Evolutionary conservation across 176 grass and related monocot genomes (phyloP).

Genomic region (Saccharum spontaneum): DNA sequence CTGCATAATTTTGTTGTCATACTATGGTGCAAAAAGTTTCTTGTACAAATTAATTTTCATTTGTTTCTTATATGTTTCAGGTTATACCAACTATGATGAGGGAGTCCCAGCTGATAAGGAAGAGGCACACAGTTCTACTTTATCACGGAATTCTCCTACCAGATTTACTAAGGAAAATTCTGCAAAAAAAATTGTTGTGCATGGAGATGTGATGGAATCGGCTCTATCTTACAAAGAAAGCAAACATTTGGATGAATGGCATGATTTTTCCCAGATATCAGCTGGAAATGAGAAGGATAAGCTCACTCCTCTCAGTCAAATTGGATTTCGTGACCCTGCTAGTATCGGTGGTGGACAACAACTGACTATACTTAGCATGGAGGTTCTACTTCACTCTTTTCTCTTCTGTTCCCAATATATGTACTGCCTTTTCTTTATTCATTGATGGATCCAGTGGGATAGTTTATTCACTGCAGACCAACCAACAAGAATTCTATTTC

Average conservation of each 20-base stretch:
- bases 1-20: conserved; percentile 5
- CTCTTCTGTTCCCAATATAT: neutral
- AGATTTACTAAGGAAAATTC: conserved; percentile 38
- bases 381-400: conserved; percentile 51
- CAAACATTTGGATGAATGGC: conserved; percentile 28
- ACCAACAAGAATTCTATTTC: conserved; percentile 9
- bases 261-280: conserved; percentile 91
- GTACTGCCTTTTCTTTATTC: conserved; percentile 9
- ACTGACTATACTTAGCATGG: conserved; percentile 79
- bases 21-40: conserved; percentile 22
- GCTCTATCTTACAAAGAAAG: conserved; percentile 33
- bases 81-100: conserved; percentile 12
- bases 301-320: conserved; percentile 89
- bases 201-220: conserved; percentile 31
- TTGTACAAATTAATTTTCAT: neutral
- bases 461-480: conserved; percentile 4
- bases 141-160: conserved; percentile 38
- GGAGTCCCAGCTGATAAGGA: conserved; percentile 29
- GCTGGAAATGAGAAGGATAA: conserved; percentile 64
- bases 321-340: conserved; percentile 83
- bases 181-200: neutral
- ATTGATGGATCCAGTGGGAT: neutral
- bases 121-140: conserved; percentile 21
- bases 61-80: conserved; percentile 29
- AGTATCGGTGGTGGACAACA: conserved; percentile 74